A percentile compares a stretch with the other conserved stretches of the same genome.
These are phyloP conservation scores for Exidia glandulosa DNA, from an alignment of 768 basidiomycete species.

Conservation along the genomic window DNA sequence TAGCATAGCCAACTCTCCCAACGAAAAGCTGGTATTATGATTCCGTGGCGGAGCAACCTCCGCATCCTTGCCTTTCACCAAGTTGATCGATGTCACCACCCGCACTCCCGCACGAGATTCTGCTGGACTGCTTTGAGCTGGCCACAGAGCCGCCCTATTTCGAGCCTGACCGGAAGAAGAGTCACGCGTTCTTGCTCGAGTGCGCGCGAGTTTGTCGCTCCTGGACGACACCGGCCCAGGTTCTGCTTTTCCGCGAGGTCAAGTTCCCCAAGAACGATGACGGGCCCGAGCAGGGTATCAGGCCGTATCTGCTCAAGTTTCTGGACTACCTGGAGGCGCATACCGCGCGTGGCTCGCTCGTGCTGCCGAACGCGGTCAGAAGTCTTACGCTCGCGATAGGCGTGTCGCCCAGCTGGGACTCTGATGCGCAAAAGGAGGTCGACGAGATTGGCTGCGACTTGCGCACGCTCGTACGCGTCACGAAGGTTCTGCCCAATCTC, in stretches of 20 bases:
- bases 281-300: not conserved
- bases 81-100: not conserved
- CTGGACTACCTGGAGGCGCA: not conserved
- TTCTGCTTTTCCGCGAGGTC: slow-evolving; percentile 50
- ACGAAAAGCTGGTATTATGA: not conserved
- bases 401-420: not conserved
- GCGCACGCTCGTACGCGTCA: not conserved
- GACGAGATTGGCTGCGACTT: not conserved
- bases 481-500: not conserved
- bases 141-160: not conserved
- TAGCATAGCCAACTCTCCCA: not conserved
- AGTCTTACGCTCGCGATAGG: not conserved
- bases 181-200: slow-evolving; percentile 27
- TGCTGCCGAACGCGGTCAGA: not conserved
- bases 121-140: not conserved
- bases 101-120: not conserved
- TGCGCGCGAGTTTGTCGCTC: slow-evolving; percentile 55
- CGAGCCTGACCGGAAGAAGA: not conserved
- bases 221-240: slow-evolving; percentile 55
- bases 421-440: not conserved
- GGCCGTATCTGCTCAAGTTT: not conserved
- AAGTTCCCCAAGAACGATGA: slow-evolving; percentile 5
- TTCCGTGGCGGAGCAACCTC: not conserved
- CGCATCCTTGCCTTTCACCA: not conserved
- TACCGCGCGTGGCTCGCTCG: not conserved